These are phyloP conservation scores for Stephania japonica DNA, from an alignment of 164 flowering plant genomes.

Conservation along the genomic window DNA sequence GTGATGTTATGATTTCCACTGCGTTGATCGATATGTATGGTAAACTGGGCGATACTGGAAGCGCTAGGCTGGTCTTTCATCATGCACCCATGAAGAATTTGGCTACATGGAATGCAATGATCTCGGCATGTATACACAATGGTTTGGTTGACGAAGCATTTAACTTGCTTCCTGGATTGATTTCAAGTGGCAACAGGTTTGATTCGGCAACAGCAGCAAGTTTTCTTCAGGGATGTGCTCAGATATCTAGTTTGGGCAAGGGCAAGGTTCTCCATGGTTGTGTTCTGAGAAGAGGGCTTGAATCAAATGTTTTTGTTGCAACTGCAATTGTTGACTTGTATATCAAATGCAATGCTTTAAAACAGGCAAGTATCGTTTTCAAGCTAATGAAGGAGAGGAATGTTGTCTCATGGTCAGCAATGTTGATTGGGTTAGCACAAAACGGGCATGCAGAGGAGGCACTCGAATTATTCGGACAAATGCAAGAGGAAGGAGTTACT, in stretches of 20 bases:
- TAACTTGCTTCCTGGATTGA: slow-evolving; percentile 19
- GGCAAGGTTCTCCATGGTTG: slow-evolving; percentile 38
- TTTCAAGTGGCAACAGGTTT: slow-evolving; percentile 17
- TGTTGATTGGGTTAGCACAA: slow-evolving; percentile 43
- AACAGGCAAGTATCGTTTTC: slow-evolving; percentile 28
- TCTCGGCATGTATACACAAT: slow-evolving; percentile 34
- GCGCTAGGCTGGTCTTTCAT: slow-evolving; percentile 29
- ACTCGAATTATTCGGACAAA: slow-evolving; percentile 23
- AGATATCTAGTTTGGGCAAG: slow-evolving; percentile 20
- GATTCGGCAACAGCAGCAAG: slow-evolving; percentile 35
- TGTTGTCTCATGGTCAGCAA: slow-evolving; percentile 41
- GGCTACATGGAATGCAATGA: slow-evolving; percentile 49
- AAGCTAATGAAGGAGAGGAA: slow-evolving; percentile 31
- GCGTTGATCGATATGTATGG: slow-evolving; percentile 40
- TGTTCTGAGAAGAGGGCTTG: slow-evolving; percentile 25
- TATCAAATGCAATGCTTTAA: slow-evolving; percentile 32
- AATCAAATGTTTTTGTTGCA: slow-evolving; percentile 24
- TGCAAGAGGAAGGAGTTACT: slow-evolving; percentile 32
- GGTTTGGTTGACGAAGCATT: slow-evolving; percentile 29
- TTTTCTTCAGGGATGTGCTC: slow-evolving; percentile 36
- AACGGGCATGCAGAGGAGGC: slow-evolving; percentile 43
- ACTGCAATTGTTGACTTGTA: slow-evolving; percentile 45
- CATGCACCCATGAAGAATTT: slow-evolving; percentile 27
- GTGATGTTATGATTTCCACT: slow-evolving; percentile 30
- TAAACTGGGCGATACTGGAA: slow-evolving; percentile 20